Evolutionary conservation across 1,139 yeast species (phyloP).

Genomic region (Debaryomyces psychrophilus): DNA sequence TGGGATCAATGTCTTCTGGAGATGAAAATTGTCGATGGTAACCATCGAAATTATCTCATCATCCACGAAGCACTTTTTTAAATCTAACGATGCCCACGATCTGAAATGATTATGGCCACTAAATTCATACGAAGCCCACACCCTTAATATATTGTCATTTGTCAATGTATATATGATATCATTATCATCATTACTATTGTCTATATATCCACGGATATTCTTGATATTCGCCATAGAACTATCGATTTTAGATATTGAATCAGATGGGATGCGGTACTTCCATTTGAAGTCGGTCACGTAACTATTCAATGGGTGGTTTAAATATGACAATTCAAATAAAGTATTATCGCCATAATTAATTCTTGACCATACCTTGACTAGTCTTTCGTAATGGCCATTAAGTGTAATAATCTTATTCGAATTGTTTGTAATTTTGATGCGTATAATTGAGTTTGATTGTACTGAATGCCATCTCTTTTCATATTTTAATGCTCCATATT

Average conservation of each 20-base stretch:
- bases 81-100: constrained; percentile 59
- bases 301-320: constrained; percentile 57
- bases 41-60: constrained; percentile 40
- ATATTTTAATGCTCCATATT: constrained; percentile 42
- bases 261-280: constrained; percentile 35
- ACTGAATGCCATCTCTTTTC: constrained; percentile 54
- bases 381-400: constrained; percentile 60
- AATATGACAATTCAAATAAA: constrained; percentile 69
- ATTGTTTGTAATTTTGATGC: constrained; percentile 61
- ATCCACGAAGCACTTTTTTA: constrained; percentile 30
- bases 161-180: constrained; percentile 65
- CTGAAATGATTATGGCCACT: constrained; percentile 61
- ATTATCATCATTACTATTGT: constrained; percentile 31
- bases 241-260: constrained; percentile 22
- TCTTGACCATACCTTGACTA: constrained; percentile 81
- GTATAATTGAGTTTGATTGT: constrained; percentile 61
- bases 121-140: constrained; percentile 74
- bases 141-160: constrained; percentile 56
- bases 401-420: constrained; percentile 66
- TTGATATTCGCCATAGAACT: constrained; percentile 43
- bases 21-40: constrained; percentile 59
- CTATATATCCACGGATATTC: constrained; percentile 40
- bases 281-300: constrained; percentile 60
- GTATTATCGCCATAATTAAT: constrained; percentile 67
- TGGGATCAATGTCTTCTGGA: constrained; percentile 25